These are phyloP conservation scores for Candida loeiensis DNA, from an alignment of 805 yeast species.

Conservation along the genomic window DNA sequence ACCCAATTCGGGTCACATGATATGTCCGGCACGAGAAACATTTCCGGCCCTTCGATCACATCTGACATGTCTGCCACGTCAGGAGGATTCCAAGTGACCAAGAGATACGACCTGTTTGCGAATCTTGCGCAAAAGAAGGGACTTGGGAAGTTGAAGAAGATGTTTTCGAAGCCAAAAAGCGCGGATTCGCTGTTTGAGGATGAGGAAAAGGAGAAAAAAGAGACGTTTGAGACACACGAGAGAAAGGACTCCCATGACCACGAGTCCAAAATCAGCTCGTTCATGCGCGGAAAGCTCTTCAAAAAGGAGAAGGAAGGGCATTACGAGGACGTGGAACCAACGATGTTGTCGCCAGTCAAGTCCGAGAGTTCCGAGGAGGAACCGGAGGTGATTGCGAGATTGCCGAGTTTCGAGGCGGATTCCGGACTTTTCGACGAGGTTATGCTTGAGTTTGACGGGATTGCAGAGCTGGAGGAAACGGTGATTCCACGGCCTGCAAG, in stretches of 20 bases:
- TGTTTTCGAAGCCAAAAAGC: neutral
- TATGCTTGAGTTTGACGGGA: slow-evolving; percentile 24
- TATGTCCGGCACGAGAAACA: no score
- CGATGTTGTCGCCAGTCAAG: neutral
- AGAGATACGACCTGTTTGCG: neutral
- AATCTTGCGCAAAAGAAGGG: neutral
- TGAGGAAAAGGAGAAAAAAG: neutral
- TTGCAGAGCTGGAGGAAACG: slow-evolving; percentile 4
- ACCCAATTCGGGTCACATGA: neutral
- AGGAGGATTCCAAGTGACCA: neutral
- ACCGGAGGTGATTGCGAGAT: slow-evolving; percentile 6
- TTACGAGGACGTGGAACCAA: neutral
- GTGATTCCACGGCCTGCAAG: slow-evolving; percentile 3
- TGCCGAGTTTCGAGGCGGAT: slow-evolving; percentile 29
- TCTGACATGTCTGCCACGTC: neutral
- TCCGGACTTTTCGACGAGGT: slow-evolving; percentile 27
- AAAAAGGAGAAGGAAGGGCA: neutral
- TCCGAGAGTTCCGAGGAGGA: neutral
- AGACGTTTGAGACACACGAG: no score
- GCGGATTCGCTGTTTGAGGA: neutral
- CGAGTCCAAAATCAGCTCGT: neutral
- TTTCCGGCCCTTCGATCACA: neutral
- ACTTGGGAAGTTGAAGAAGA: slow-evolving; percentile 1
- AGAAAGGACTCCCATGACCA: no score
- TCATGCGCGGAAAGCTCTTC: neutral